Percentiles rank a stretch among this genome's conserved stretches.
These are phyloP conservation scores for Botryotinia calthae DNA, from an alignment of 2,329 filamentous ascomycete species.

Conservation along the genomic window DNA sequence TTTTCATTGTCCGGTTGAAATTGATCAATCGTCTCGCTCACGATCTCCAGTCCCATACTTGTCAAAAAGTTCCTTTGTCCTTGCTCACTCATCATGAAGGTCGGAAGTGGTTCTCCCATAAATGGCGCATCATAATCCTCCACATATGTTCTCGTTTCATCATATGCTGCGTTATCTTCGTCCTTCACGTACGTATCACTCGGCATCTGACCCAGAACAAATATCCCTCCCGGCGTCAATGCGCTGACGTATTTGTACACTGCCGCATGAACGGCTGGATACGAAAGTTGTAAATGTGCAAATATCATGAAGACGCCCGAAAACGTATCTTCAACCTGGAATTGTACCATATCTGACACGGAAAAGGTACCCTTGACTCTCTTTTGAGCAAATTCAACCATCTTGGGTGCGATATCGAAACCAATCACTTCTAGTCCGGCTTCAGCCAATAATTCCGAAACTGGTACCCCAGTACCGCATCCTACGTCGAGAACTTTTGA, in stretches of 20 bases:
- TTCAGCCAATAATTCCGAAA: conserved; percentile 31
- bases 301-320: conserved; percentile 38
- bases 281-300: conserved; percentile 34
- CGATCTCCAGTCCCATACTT: conserved; percentile 32
- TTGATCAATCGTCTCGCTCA: conserved; percentile 28
- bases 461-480: conserved; percentile 39
- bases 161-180: conserved; percentile 26
- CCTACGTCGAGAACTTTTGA: conserved; percentile 37
- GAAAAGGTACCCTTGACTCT: conserved; percentile 27
- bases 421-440: conserved; percentile 27
- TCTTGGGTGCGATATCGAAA: conserved; percentile 41
- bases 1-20: conserved; percentile 31
- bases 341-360: conserved; percentile 26
- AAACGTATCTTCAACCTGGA: conserved; percentile 29
- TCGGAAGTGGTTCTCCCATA: conserved; percentile 30
- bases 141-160: conserved; percentile 35
- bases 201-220: conserved; percentile 36
- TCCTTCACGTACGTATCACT: conserved; percentile 35
- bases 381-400: conserved; percentile 16
- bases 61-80: conserved; percentile 29
- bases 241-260: conserved; percentile 30
- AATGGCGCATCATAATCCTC: conserved; percentile 31
- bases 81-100: conserved; percentile 30
- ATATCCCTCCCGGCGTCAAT: conserved; percentile 32
- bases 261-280: conserved; percentile 33